Percentiles rank a stretch among this genome's conserved stretches.
Evolutionary conservation across 257 asterid species (phyloP).

Genomic region (Cruciata laevipes): DNA sequence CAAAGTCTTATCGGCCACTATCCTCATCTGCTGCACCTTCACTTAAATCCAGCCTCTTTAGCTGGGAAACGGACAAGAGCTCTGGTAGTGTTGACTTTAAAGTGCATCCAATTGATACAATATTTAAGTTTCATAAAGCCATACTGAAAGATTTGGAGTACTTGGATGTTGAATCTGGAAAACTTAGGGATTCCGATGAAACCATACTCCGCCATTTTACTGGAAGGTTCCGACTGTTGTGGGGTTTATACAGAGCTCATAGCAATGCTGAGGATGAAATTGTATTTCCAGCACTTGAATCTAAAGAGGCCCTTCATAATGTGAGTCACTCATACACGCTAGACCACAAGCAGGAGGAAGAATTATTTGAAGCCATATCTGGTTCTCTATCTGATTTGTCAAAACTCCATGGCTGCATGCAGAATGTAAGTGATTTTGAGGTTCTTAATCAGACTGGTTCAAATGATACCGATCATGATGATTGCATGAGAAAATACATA

Average conservation of each 20-base stretch:
- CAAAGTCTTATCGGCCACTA: slow-evolving; percentile 31
- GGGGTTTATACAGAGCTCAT: slow-evolving; percentile 45
- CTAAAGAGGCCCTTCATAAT: slow-evolving; percentile 41
- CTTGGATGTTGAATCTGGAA: slow-evolving; percentile 43
- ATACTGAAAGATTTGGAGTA: slow-evolving; percentile 45
- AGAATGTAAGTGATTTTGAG: slow-evolving; percentile 7
- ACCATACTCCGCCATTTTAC: slow-evolving; percentile 36
- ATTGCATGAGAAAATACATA: slow-evolving; percentile 22
- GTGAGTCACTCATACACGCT: slow-evolving; percentile 43
- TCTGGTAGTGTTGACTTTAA: slow-evolving; percentile 17
- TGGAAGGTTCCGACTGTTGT: slow-evolving; percentile 39
- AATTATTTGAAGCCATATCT: slow-evolving; percentile 35
- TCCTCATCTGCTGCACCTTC: slow-evolving; percentile 42
- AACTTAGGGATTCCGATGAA: slow-evolving; percentile 31
- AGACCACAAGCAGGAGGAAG: slow-evolving; percentile 48
- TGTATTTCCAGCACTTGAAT: slow-evolving; percentile 47
- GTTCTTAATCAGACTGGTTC: slow-evolving; percentile 4
- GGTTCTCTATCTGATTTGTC: slow-evolving; percentile 33
- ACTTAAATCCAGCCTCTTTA: slow-evolving; percentile 43
- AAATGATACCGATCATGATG: slow-evolving; percentile 13
- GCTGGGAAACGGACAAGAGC: slow-evolving; percentile 33
- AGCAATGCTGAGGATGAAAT: slow-evolving; percentile 46
- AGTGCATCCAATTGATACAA: slow-evolving; percentile 43
- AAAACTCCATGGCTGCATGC: slow-evolving; percentile 24
- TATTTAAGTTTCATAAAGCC: slow-evolving; percentile 44